Evolutionary conservation across 1,139 yeast genomes (phyloP).

Genomic region (Hemisphaericaspora lyxosophila): DNA sequence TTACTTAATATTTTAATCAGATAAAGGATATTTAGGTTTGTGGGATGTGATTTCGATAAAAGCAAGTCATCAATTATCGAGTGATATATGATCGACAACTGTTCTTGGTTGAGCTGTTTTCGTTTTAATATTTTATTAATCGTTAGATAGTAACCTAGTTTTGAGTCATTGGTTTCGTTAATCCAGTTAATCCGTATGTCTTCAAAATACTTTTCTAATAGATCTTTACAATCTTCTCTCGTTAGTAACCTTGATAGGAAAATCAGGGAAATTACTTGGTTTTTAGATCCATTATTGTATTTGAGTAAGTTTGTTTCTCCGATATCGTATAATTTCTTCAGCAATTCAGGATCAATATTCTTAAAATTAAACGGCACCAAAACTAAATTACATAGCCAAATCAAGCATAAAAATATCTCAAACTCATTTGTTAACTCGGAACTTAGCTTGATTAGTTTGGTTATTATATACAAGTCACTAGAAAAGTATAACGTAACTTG

Average conservation of each 20-base stretch:
- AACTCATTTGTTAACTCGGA: constrained; percentile 43
- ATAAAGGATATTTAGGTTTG: constrained; percentile 28
- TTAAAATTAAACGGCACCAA: constrained; percentile 69
- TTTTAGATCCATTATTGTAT: constrained; percentile 28
- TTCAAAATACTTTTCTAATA: constrained; percentile 23
- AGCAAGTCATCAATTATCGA: constrained; percentile 12
- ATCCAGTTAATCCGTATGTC: constrained; percentile 18
- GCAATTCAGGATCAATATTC: constrained; percentile 35
- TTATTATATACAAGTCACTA: constrained; percentile 55
- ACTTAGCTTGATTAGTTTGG: constrained; percentile 29
- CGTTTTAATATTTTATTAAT: constrained; percentile 38
- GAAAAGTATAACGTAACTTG: constrained; percentile 56
- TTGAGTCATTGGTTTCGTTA: constrained; percentile 16
- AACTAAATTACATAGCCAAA: constrained; percentile 72
- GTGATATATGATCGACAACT: constrained; percentile 18
- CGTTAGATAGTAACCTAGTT: constrained; percentile 39
- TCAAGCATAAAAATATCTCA: constrained; percentile 54
- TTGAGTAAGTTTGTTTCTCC: constrained; percentile 28
- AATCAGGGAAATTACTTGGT: constrained; percentile 36
- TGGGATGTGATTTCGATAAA: constrained; percentile 11
- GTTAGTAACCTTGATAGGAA: constrained; percentile 37
- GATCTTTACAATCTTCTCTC: constrained; percentile 27
- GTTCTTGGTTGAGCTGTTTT: constrained; percentile 12
- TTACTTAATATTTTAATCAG: constrained; percentile 37
- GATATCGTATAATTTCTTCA: constrained; percentile 32